phyloP scores from a whole-genome alignment of 2,329 filamentous ascomycete species.

The Talaromyces sp. region DNA sequence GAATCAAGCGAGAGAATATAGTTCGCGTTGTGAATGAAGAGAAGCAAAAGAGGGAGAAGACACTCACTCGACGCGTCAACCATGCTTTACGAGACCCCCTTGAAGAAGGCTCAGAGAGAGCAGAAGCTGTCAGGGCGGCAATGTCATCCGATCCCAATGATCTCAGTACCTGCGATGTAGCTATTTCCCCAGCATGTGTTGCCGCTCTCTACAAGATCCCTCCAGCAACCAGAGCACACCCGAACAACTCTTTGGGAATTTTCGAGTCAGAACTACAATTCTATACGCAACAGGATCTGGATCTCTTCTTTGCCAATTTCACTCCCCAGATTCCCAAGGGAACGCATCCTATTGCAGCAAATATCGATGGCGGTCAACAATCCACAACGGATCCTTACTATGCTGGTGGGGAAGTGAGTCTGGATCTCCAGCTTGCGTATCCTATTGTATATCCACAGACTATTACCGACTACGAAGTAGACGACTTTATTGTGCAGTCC shows the following conservation, averaged over 20 bases:
- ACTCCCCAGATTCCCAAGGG: conserved; percentile 45
- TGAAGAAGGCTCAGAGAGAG: background rate
- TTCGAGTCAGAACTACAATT: conserved; percentile 54
- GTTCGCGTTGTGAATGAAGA: background rate
- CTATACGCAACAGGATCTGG: conserved; percentile 52
- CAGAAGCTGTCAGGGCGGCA: background rate
- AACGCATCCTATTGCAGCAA: conserved; percentile 45
- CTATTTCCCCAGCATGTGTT: conserved; percentile 60
- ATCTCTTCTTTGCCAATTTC: conserved; percentile 50
- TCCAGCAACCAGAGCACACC: conserved; percentile 34
- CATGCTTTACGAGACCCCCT: background rate
- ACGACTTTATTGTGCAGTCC: conserved; percentile 39
- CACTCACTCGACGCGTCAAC: conserved; percentile 16
- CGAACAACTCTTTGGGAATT: conserved; percentile 54
- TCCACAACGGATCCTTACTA: conserved; percentile 33
- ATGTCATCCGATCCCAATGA: conserved; percentile 6
- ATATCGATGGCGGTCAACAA: conserved; percentile 49
- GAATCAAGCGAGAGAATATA: conserved; percentile 23
- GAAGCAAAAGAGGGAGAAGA: background rate
- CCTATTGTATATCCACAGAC: conserved; percentile 54
- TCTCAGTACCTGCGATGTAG: conserved; percentile 47
- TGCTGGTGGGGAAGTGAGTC: conserved; percentile 49
- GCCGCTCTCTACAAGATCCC: conserved; percentile 51
- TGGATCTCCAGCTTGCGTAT: conserved; percentile 58
- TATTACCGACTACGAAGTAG: conserved; percentile 52